Evolutionary conservation across 1,139 yeast genomes (phyloP), one percentile per base, ranked within the genome.

Genomic region (Suhomyces yuchorum): DNA sequence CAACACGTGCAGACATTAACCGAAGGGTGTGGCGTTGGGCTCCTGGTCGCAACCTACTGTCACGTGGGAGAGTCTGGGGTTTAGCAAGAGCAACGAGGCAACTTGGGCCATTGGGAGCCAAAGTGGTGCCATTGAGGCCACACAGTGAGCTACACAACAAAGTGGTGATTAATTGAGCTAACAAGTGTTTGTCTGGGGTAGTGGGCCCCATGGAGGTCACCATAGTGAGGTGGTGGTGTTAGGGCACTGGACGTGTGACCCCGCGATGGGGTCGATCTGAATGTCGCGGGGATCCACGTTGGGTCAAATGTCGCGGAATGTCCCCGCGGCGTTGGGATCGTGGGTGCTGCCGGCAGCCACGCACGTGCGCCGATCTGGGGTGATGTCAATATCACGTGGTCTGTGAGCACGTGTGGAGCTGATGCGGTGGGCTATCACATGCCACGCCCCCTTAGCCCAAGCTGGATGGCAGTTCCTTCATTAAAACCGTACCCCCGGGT

Each of bases 221-320:
- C 14, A 3, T 12, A 4, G 23, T 26, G 30, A 26, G 14, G 30
- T 26, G 30, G 14, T 26, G 34, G 34, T 7, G 34, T 14, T 14
- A 14, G 18, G 34, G 34, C 34, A 30, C 34, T 30, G 34, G 32
- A 20, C n/a, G 42, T 26, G 19, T 30, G 34, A 28, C 46, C 46
- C 41, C 46, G 41, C 46, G 46, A 37, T 33, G 34, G 22, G 22
- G 33, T 18, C 38, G 42, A 42, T 42, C 39, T 37, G 37, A 20
- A 37, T 36, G 45, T 37, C 40, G 45, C 35, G 35, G 38, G 12
- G 22, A 14, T n/a, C 30, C 19, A 23, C 40, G 46, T 43, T 43
- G 46, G 46, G 46, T 23, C 15, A 43, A 43, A 43, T 43, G 46
- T 43, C 46, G 46, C 37, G 23, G 39, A 30, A 30, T 30, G 34